Base-by-base conservation (phyloP, 2,329 filamentous ascomycete genomes). In the Aspergillus unguis region DNA sequence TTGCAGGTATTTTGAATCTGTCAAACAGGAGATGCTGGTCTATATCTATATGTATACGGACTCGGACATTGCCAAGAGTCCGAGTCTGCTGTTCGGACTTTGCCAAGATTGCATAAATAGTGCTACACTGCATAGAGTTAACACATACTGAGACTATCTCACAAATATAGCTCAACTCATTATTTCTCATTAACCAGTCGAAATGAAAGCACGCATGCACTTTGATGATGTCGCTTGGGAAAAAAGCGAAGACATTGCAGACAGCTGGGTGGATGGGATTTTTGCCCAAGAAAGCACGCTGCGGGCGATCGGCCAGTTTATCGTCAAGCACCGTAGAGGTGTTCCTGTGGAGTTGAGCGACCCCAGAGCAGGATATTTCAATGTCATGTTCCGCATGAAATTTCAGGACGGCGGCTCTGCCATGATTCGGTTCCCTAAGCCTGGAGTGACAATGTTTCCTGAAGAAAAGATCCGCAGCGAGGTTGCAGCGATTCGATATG, bases 381-480 rank as follows among this genome's bases (percentile, higher is more conserved):
- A 65, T 26, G 42, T 58, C 26, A 55, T 26, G 5, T 58, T 64
- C 25, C 53, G 52, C 5, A 60, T 65, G 58, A 57, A 55, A 17
- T 65, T 61, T 23, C 1, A 57, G 9, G 46, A 58, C 36, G 51
- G 54, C 10, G 26, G 43, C 25, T 54, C 56, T 11, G 55, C 50
- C 2, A 28, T 64, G 6, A 61, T 65, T 5, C 56, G 60, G 11
- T 56, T 66, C 28, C 57, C 62, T 1, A 45, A 52, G 2, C 58
- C 58, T 3, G 62, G 58, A 2, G 36, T 43, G 3, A 41, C 48
- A 0, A 57, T 66, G 56, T 64, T 65, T 44, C 57, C 58, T 33
- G 63, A 66, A 41, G 68, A 72, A 45, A 74, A 72, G 45, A 61
- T 72, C 35, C 38, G 56, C 26, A 67, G 53, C 59, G 67, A 55